Evolutionary conservation across 2,329 filamentous ascomycete species (phyloP), one percentile per base, ranked within the genome.

Genomic region (Diaporthe sp.): DNA sequence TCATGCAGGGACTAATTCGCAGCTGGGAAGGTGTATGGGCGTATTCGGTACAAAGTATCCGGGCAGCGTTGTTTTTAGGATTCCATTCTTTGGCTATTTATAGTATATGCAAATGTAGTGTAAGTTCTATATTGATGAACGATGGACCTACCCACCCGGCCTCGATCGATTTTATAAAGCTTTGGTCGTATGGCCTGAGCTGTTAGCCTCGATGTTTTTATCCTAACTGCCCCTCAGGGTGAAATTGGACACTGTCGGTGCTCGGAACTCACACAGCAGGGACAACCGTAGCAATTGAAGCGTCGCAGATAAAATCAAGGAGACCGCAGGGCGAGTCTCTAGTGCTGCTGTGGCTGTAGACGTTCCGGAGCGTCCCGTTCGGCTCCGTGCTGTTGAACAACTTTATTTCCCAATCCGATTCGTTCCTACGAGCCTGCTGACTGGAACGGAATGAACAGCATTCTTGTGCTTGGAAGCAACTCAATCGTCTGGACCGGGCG

Each of bases 301-400:
- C 10, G 37, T 37, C 37, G 2, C 37, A 9, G 37, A 37, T 9
- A 4, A 35, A 37, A 37, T 12, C 10, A 9, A 37, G 10, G 37
- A 37, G 10, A 37, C 32, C 32, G 9, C 32, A 35, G 32, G 32
- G n/a, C n/a, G n/a, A n/a, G n/a, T n/a, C n/a, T n/a, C 32, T 9
- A 35, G 32, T 35, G n/a, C 32, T 79, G 1, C 87, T 88, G 35
- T 85, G 80, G 2, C 87, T 91, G 82, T 95, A 95, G 79, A 95
- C n/a, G n/a, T n/a, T n/a, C 9, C 89, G 85, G 0, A 94, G 81
- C 0, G 89, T 86, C 78, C 90, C 88, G 2, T 79, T 78, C 0
- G 88, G 87, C 74, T 87, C 83, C 15, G 82, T 82, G n/a, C n/a
- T n/a, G n/a, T n/a, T n/a, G n/a, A n/a, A n/a, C n/a, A n/a, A n/a